These are phyloP conservation scores for Zymoseptoria tritici DNA, from an alignment of 2,329 filamentous ascomycete species.

Conservation along the genomic window DNA sequence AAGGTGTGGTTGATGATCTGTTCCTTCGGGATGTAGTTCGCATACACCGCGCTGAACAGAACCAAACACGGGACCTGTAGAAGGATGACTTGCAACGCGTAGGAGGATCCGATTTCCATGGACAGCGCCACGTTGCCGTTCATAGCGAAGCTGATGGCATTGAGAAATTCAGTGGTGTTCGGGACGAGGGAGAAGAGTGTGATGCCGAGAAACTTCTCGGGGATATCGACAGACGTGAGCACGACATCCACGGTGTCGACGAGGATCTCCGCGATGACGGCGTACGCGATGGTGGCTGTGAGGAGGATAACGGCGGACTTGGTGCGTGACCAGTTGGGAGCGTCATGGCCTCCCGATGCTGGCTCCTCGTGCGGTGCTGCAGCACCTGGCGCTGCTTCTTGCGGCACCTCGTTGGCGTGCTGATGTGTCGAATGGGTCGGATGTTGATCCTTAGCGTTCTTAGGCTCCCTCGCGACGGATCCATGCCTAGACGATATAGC, in stretches of 20 bases:
- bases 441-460: conserved; percentile 8
- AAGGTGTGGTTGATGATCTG: conserved; percentile 60
- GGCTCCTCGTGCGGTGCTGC: conserved; percentile 22
- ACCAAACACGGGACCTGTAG: conserved; percentile 91
- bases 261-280: conserved; percentile 93
- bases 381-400: conserved; percentile 33
- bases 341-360: conserved; percentile 72
- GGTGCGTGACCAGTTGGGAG: conserved; percentile 91
- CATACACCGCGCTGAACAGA: conserved; percentile 75
- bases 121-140: conserved; percentile 97
- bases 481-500: conserved; percentile 27
- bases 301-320: conserved; percentile 89
- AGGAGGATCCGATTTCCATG: conserved; percentile 98
- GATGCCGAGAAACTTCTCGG: conserved; percentile 95
- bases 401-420: conserved; percentile 9
- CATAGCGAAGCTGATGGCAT: conserved; percentile 99
- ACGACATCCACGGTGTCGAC: conserved; percentile 98
- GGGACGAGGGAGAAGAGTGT: conserved; percentile 94
- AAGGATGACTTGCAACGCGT: conserved; percentile 90
- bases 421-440: background rate
- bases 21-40: conserved; percentile 46
- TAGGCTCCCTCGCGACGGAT: conserved; percentile 5
- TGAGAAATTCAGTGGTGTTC: conserved; percentile 97
- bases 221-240: conserved; percentile 77
- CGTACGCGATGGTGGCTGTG: conserved; percentile 82